Evolutionary conservation across 2,329 filamentous ascomycete genomes (phyloP).

Genomic region (Pseudogymnoascus sp.): DNA sequence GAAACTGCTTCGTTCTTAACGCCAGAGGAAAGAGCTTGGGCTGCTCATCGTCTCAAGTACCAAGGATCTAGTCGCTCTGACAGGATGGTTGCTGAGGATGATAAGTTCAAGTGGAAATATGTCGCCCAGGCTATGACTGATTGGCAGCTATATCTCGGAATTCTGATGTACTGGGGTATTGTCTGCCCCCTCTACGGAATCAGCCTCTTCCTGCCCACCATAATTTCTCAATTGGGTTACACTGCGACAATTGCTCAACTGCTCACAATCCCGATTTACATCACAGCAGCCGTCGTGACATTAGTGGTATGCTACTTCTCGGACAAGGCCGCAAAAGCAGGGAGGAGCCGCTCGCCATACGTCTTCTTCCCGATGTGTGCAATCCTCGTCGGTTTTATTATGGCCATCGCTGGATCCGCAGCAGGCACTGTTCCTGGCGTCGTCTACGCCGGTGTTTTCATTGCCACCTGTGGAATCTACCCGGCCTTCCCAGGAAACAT

Average conservation of each 20-base stretch:
- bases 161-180: constrained; percentile 53
- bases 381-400: constrained; percentile 50
- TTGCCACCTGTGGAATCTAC: constrained; percentile 37
- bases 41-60: constrained; percentile 18
- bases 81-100: constrained; percentile 19
- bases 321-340: constrained; percentile 40
- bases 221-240: constrained; percentile 41
- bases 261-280: constrained; percentile 45
- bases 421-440: constrained; percentile 31
- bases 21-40: constrained; percentile 27
- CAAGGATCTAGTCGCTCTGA: constrained; percentile 22
- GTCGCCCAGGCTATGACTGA: constrained; percentile 36
- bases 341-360: constrained; percentile 39
- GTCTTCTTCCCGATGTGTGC: constrained; percentile 44
- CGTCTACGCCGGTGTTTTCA: constrained; percentile 38
- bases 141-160: constrained; percentile 36
- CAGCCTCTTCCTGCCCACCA: constrained; percentile 35
- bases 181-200: constrained; percentile 37
- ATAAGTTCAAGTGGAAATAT: constrained; percentile 26
- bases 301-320: constrained; percentile 47
- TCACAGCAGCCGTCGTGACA: constrained; percentile 54
- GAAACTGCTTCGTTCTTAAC: constrained; percentile 35
- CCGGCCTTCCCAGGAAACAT: constrained; percentile 35
- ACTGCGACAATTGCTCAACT: constrained; percentile 32
- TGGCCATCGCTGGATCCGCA: constrained; percentile 32